Evolutionary conservation across 257 asterid genomes (phyloP).

Genomic region (Gardenia jasminoides): DNA sequence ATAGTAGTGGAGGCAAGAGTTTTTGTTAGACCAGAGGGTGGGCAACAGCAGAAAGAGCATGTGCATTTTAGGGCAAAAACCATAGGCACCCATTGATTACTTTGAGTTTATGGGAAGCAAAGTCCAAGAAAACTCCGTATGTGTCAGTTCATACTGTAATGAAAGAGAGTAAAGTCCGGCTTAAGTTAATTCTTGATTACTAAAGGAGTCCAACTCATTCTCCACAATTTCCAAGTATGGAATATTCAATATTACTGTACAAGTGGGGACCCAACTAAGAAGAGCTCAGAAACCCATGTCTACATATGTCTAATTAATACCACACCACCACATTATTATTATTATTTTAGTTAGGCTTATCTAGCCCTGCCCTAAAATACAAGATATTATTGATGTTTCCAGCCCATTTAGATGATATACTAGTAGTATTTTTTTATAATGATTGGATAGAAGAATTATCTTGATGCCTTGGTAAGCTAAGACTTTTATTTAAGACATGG

Average conservation of each 20-base stretch:
- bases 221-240: slow-evolving; percentile 20
- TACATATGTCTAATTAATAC: neutral
- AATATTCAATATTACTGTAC: slow-evolving; percentile 10
- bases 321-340: neutral
- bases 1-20: neutral
- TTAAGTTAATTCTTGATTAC: slow-evolving; percentile 9
- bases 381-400: no score
- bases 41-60: neutral
- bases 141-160: neutral
- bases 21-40: neutral
- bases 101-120: neutral
- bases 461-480: no score
- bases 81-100: neutral
- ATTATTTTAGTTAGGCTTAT: neutral
- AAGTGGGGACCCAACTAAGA: slow-evolving; percentile 12
- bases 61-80: neutral
- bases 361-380: neutral
- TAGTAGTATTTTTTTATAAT: no score
- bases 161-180: neutral
- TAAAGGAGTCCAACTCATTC: neutral
- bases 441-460: no score
- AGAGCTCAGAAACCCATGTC: slow-evolving; percentile 13
- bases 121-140: neutral
- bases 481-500: no score
- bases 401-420: no score